Percentiles rank a stretch among this genome's conserved stretches.
Conservation (phyloP, 1,139 yeast genomes). For the Pichia sp. region DNA sequence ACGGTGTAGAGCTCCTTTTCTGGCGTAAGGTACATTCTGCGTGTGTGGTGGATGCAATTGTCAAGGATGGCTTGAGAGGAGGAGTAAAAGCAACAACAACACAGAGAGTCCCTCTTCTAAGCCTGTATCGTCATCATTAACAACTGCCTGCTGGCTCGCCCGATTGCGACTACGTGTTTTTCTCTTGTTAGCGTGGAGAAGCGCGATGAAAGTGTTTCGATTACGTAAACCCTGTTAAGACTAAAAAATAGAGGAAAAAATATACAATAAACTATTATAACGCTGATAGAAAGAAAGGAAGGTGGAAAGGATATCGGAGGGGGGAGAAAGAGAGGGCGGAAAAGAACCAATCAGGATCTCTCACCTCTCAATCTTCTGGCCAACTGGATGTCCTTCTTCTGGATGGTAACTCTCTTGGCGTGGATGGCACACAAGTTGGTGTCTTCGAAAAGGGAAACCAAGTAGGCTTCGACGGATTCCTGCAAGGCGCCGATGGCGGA, state of each 20-base stretch:
- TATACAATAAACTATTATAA: constrained; percentile 6
- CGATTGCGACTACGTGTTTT: not conserved
- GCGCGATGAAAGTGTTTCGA: not conserved
- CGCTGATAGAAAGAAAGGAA: not conserved
- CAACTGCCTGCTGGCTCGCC: too few relatives aligned
- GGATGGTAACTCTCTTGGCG: constrained; percentile 99
- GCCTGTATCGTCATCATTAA: too few relatives aligned
- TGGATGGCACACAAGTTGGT: constrained; percentile 98
- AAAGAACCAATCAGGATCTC: constrained; percentile 50
- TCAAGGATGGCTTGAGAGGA: not conserved
- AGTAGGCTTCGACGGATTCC: constrained; percentile 98
- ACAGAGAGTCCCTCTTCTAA: too few relatives aligned
- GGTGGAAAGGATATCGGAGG: not conserved
- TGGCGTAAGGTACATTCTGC: constrained; percentile 20
- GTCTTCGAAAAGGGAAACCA: constrained; percentile 61
- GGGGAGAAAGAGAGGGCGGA: too few relatives aligned
- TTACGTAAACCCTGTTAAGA: constrained; percentile 4
- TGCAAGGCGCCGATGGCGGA: constrained; percentile 98
- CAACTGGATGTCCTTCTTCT: constrained; percentile 97
- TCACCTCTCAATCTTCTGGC: constrained; percentile 99
- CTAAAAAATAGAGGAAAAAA: not conserved
- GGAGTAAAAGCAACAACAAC: not conserved
- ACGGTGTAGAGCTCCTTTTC: constrained; percentile 25
- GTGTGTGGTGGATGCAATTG: not conserved
- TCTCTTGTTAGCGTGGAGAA: not conserved